Percentiles rank a stretch among this genome's conserved stretches.
Conservation (phyloP, 1,284 basidiomycete genomes). For the Coriolopsis trogii region DNA sequence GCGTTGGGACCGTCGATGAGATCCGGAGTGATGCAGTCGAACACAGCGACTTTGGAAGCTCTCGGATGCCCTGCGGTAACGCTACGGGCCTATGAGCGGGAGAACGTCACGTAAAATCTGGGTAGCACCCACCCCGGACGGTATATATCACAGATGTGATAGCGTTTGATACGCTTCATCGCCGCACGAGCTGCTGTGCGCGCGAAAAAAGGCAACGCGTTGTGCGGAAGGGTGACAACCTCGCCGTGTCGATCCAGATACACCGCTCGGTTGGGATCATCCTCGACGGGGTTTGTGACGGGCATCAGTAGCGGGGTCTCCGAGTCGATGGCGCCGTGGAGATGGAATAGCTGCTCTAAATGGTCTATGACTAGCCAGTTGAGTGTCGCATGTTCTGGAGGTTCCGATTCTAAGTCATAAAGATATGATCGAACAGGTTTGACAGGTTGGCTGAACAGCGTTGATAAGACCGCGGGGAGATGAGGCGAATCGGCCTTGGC, state of each 20-base stretch:
- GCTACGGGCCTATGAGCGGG: conserved; percentile 39
- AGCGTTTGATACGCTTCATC: conserved; percentile 86
- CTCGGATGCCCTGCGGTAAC: conserved; percentile 71
- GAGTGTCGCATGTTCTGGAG: conserved; percentile 73
- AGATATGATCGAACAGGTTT: conserved; percentile 74
- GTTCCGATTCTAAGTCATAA: conserved; percentile 77
- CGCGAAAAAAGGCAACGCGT: conserved; percentile 83
- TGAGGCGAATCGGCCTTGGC: conserved; percentile 77
- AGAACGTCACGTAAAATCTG: too few relatives aligned
- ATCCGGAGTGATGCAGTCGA: conserved; percentile 81
- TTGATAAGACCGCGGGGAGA: conserved; percentile 68
- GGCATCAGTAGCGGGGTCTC: conserved; percentile 87
- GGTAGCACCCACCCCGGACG: conserved; percentile 59
- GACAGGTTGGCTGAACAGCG: conserved; percentile 71
- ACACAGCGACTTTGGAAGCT: conserved; percentile 69
- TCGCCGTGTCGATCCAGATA: conserved; percentile 87
- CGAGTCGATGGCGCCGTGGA: conserved; percentile 90
- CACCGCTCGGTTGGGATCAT: conserved; percentile 64
- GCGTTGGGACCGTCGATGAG: conserved; percentile 59
- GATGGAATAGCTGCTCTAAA: conserved; percentile 76
- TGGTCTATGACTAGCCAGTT: conserved; percentile 81
- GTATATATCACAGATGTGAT: conserved; percentile 80
- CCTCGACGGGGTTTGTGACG: conserved; percentile 53
- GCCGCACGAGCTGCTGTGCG: conserved; percentile 78
- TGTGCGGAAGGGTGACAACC: conserved; percentile 79